These are phyloP conservation scores for Annona squamosa DNA, from an alignment of 164 flowering plant species.

Conservation along the genomic window DNA sequence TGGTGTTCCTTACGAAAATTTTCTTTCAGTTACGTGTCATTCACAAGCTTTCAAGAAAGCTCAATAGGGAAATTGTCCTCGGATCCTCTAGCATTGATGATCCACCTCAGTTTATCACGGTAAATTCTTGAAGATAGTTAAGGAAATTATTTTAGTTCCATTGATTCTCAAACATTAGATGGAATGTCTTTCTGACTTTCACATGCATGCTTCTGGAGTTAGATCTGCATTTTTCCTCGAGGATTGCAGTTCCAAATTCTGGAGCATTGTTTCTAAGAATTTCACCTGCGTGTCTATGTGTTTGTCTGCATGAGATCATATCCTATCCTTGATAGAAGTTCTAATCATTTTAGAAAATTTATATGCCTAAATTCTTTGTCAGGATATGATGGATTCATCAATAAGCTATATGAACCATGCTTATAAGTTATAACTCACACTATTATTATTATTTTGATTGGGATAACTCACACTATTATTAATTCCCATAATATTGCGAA, in stretches of 20 bases:
- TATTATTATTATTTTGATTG: too few relatives aligned
- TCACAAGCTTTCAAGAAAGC: conserved; percentile 77
- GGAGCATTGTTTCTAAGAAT: not conserved
- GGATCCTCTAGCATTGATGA: conserved; percentile 96
- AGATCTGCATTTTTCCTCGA: not conserved
- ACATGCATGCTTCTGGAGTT: not conserved
- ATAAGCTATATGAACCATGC: not conserved
- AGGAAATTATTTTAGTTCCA: not conserved
- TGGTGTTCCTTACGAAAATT: conserved; percentile 7
- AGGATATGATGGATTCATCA: not conserved
- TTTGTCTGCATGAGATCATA: not conserved
- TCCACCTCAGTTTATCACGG: conserved; percentile 93
- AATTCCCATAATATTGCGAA: not conserved
- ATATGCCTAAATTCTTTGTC: too few relatives aligned
- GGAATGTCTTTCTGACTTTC: too few relatives aligned
- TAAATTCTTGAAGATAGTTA: not conserved
- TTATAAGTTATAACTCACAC: too few relatives aligned
- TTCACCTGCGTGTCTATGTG: not conserved
- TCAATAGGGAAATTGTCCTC: conserved; percentile 74
- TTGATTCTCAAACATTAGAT: not conserved
- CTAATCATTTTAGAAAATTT: not conserved
- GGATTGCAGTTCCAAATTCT: not conserved
- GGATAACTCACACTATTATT: too few relatives aligned
- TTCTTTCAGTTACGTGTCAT: conserved; percentile 66
- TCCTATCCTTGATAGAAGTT: not conserved